Evolutionary conservation across 495 filamentous ascomycete genomes (phyloP).

Genomic region (Tuber melanosporum): DNA sequence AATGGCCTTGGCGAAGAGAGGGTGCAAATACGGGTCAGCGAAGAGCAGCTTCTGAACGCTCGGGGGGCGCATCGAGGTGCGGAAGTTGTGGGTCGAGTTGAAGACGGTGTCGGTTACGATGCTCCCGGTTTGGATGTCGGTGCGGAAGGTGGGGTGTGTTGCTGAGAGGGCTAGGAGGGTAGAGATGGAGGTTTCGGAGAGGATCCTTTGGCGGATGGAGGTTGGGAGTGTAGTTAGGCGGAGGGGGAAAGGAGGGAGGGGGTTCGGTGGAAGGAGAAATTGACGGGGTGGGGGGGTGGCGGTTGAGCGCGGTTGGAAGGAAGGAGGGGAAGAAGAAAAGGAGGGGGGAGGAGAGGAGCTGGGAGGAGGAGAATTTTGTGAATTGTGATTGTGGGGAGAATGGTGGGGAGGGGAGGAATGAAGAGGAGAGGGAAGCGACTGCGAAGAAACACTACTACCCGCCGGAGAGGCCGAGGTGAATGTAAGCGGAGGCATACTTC

Average conservation of each 20-base stretch:
- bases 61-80: not conserved
- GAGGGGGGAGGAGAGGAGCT: too few species aligned
- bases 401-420: not conserved
- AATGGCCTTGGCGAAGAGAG: not conserved
- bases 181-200: not conserved
- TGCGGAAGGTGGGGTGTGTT: not conserved
- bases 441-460: not conserved
- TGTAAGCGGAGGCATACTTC: not conserved
- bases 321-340: not conserved
- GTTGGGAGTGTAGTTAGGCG: not conserved
- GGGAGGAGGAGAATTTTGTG: not conserved
- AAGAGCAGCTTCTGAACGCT: not conserved
- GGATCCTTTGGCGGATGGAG: not conserved
- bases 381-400: not conserved
- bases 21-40: not conserved
- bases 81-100: not conserved
- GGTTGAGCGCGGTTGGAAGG: not conserved
- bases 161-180: not conserved
- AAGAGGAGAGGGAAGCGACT: not conserved
- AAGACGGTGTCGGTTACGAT: not conserved
- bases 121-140: not conserved
- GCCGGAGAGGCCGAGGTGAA: not conserved
- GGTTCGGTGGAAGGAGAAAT: constrained; percentile 1
- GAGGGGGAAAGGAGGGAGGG: not conserved
- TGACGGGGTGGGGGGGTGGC: not conserved